These are phyloP conservation scores for Microascus cirrosus DNA, from an alignment of 2,329 filamentous ascomycete species.

Conservation along the genomic window DNA sequence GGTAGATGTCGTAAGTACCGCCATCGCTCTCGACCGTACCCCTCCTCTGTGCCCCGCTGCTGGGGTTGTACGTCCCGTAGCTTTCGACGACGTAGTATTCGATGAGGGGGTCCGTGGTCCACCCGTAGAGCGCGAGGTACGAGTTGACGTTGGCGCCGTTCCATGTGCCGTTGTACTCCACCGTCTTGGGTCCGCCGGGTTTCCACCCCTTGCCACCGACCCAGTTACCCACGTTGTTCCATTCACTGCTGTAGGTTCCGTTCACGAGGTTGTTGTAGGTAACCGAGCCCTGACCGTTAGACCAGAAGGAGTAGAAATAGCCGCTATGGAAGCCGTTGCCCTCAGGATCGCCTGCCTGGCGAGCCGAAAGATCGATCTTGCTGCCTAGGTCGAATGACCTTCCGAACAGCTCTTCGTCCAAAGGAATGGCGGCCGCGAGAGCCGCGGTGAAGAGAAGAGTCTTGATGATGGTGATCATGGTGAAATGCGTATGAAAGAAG, in stretches of 20 bases:
- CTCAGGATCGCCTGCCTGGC: constrained; percentile 18
- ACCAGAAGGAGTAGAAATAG: constrained; percentile 37
- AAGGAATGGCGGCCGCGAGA: not conserved
- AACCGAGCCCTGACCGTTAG: constrained; percentile 27
- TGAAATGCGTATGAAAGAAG: not conserved
- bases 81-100: constrained; percentile 27
- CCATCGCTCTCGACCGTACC: constrained; percentile 25
- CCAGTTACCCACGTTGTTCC: constrained; percentile 37
- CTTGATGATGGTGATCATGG: not conserved
- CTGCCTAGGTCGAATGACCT: not conserved
- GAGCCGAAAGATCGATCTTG: not conserved
- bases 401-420: not conserved
- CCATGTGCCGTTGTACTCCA: not conserved
- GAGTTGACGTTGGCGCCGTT: not conserved
- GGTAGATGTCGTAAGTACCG: constrained; percentile 23
- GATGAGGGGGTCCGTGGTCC: constrained; percentile 21
- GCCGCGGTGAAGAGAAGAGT: constrained; percentile 3
- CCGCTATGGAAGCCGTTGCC: constrained; percentile 22
- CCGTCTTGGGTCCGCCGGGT: constrained; percentile 35
- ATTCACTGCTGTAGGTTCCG: constrained; percentile 30
- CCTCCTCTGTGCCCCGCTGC: constrained; percentile 17
- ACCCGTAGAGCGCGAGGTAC: constrained; percentile 26
- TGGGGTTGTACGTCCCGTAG: constrained; percentile 23
- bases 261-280: constrained; percentile 30
- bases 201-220: constrained; percentile 49